Conservation (phyloP, 345 rosid genomes). For the thale cress (Arabidopsis thaliana) region DNA sequence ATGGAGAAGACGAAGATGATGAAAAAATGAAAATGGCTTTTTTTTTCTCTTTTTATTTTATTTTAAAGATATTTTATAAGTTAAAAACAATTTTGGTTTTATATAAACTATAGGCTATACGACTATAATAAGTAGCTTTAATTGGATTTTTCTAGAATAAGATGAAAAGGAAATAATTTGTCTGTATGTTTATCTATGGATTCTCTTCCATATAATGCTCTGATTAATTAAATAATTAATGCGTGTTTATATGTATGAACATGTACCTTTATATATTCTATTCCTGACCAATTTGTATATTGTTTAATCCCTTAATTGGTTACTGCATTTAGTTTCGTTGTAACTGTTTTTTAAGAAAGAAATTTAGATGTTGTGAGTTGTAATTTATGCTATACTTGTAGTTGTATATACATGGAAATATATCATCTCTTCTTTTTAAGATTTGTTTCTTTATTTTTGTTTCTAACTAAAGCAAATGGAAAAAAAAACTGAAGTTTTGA, state of each 20-base stretch:
- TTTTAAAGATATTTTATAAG: slow-evolving; percentile 7
- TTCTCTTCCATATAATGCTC: slow-evolving; percentile 28
- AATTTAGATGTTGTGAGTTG: slow-evolving; percentile 11
- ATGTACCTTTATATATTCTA: slow-evolving; percentile 35
- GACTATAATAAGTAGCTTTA: slow-evolving; percentile 30
- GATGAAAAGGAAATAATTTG: slow-evolving; percentile 45
- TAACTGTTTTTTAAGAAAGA: slow-evolving; percentile 7
- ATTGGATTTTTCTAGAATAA: slow-evolving; percentile 45
- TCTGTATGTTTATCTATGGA: slow-evolving; percentile 37
- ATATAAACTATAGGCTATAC: slow-evolving; percentile 28
- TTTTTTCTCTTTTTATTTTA: neutral
- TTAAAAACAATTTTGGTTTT: neutral
- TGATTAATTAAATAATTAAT: slow-evolving; percentile 5
- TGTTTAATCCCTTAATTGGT: neutral
- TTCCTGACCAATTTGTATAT: slow-evolving; percentile 24
- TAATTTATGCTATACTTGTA: slow-evolving; percentile 11
- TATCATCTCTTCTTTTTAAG: slow-evolving; percentile 20
- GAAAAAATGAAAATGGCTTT: slow-evolving; percentile 35
- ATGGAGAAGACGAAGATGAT: slow-evolving; percentile 38
- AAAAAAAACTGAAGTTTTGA: no score
- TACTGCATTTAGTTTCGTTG: slow-evolving; percentile 24
- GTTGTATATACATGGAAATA: neutral
- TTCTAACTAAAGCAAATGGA: neutral
- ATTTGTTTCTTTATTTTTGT: slow-evolving; percentile 5
- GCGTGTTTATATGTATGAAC: slow-evolving; percentile 28